Conservation (phyloP, 768 basidiomycete genomes). For the Tricholoma hemisulphureum region DNA sequence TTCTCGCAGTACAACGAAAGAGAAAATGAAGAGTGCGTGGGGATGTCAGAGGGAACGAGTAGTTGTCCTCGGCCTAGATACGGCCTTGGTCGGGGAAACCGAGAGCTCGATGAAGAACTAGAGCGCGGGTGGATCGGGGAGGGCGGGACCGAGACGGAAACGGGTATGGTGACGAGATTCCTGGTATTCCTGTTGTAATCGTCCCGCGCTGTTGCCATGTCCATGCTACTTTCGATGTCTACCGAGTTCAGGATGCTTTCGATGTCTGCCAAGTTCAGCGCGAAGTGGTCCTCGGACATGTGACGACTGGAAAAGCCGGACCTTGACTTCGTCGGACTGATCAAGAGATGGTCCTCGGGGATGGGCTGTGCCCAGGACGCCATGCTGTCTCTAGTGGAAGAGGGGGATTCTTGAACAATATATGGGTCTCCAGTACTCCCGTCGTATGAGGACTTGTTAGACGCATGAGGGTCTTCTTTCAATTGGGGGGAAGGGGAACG, state of each 20-base stretch:
- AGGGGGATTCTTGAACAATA: constrained; percentile 28
- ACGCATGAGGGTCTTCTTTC: neutral
- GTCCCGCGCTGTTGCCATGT: constrained; percentile 46
- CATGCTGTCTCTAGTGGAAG: constrained; percentile 29
- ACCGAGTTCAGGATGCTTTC: constrained; percentile 35
- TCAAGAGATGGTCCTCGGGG: constrained; percentile 23
- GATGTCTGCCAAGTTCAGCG: constrained; percentile 9
- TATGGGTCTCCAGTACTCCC: constrained; percentile 19
- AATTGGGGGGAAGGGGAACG: constrained; percentile 3
- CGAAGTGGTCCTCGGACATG: neutral
- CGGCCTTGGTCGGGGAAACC: constrained; percentile 1
- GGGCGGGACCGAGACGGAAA: constrained; percentile 2
- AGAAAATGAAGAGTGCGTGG: constrained; percentile 26
- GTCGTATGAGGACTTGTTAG: neutral
- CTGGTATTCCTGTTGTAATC: constrained; percentile 23
- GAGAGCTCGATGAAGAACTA: constrained; percentile 4
- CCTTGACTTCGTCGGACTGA: neutral
- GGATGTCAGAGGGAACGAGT: constrained; percentile 31
- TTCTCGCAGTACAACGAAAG: constrained; percentile 27
- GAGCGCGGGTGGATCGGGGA: constrained; percentile 7
- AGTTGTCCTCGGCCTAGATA: constrained; percentile 23
- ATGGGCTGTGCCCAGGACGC: constrained; percentile 34
- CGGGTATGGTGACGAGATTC: constrained; percentile 15
- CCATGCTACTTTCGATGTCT: constrained; percentile 55
- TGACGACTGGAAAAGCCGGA: neutral